Evolutionary conservation across 306 rosid genomes (phyloP), one percentile per base, ranked within the genome.

Genomic region (Fagus sylvatica): DNA sequence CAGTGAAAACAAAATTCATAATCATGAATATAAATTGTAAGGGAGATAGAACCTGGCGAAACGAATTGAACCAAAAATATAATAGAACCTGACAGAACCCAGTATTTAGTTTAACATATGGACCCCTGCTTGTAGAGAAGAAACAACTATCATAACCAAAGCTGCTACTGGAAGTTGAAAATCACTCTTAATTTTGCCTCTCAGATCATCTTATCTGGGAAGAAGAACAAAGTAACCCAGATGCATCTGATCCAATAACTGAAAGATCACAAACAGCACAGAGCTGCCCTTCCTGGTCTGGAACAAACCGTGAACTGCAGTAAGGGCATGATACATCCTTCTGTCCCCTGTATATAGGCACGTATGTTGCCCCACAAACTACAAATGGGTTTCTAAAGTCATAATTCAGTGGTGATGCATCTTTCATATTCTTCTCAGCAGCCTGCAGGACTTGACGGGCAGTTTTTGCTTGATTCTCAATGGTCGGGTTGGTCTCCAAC

Each of bases 351-450:
- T 94, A 94, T 64, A 94, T 91, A 6, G 97, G 98, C 67, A 90
- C 89, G 34, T 91, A 90, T 36, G 98, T 94, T 33, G 94, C 93
- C 1, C 98, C 98, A 65, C 98, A 94, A 79, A 76, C 72, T 73
- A 94, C 97, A 83, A 94, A 94, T 22, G 98, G 98, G 80, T 94
- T 94, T 71, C 97, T 81, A 40, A 91, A 94, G 78, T 91, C 98
- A 51, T 94, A 94, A 78, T 90, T 91, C 85, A 94, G 87, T 76
- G 85, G 78, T 48, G 88, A 74, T 49, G 85, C 81, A 80, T 94
- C 97, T 6, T 89, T 86, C 97, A 90, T 86, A 80, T 86, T 94
- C 89, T 73, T 91, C 87, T 91, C 98, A 57, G 98, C 97, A 61
- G 94, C 97, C 74, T 88, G 90, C 56, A 94, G 86, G 71, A 94